Evolutionary conservation across 306 rosid genomes (phyloP).

Genomic region (Pterocarpus macrocarpus): DNA sequence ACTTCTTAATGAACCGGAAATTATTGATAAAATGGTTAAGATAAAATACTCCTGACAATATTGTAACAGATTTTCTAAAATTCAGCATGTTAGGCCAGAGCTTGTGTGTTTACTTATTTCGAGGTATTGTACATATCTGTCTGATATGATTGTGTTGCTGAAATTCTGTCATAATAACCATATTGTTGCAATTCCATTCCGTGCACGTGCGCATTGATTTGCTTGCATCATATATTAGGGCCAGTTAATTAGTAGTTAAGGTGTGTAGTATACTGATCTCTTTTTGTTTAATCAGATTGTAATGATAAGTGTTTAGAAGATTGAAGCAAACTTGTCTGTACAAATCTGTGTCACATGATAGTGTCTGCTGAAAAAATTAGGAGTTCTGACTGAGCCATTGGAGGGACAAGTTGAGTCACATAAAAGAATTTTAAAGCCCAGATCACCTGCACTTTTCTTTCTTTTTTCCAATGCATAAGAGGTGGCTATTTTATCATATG

Average conservation of each 20-base stretch:
- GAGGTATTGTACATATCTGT: not conserved
- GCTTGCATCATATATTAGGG: conserved; percentile 34
- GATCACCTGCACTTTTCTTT: not conserved
- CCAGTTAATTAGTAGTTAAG: conserved; percentile 26
- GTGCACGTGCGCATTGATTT: not conserved
- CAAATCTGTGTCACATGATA: conserved; percentile 54
- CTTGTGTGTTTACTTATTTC: conserved; percentile 1
- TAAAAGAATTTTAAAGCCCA: conserved; percentile 11
- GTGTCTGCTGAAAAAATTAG: conserved; percentile 53
- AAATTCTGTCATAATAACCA: not conserved
- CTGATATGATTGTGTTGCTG: conserved; percentile 11
- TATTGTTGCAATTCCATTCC: conserved; percentile 12
- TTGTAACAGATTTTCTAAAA: not conserved
- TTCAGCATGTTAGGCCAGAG: not conserved
- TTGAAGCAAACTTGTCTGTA: conserved; percentile 55
- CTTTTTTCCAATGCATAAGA: not conserved
- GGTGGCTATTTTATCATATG: too few relatives aligned
- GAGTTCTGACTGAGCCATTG: conserved; percentile 54
- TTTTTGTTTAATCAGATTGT: conserved; percentile 66
- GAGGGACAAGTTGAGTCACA: conserved; percentile 42
- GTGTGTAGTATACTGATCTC: conserved; percentile 44
- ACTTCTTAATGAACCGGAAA: not conserved
- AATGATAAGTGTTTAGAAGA: conserved; percentile 63
- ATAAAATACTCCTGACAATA: not conserved
- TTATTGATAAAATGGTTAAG: not conserved